These are phyloP conservation scores for Kuraishia capsulata DNA, from an alignment of 805 yeast genomes.

Conservation along the genomic window DNA sequence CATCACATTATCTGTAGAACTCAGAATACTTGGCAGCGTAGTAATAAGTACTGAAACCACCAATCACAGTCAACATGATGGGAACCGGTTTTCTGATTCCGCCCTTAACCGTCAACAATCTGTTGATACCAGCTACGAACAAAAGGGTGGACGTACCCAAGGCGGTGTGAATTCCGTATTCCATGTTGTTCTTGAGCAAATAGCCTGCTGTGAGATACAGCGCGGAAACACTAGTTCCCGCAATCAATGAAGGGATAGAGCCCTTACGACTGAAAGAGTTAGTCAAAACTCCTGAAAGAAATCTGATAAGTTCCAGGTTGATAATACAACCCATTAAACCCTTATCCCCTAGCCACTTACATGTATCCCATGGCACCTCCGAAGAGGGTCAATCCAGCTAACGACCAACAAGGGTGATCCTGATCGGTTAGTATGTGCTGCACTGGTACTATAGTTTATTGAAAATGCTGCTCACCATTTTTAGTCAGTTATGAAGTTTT, in stretches of 20 bases:
- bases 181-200: slow-evolving; percentile 60
- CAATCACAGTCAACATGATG: slow-evolving; percentile 49
- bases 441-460: too few species aligned
- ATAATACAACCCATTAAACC: too few species aligned
- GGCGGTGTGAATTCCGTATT: slow-evolving; percentile 76
- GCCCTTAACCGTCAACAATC: slow-evolving; percentile 41
- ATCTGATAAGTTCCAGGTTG: neutral
- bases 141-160: slow-evolving; percentile 61
- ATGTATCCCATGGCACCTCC: slow-evolving; percentile 24
- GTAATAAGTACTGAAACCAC: slow-evolving; percentile 54
- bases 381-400: slow-evolving; percentile 18
- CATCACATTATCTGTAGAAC: slow-evolving; percentile 33
- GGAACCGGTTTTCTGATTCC: slow-evolving; percentile 69
- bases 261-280: slow-evolving; percentile 37
- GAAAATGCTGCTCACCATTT: neutral
- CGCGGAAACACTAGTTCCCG: slow-evolving; percentile 57
- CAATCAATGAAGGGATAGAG: slow-evolving; percentile 72
- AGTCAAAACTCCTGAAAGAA: too few species aligned
- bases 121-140: slow-evolving; percentile 61
- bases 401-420: slow-evolving; percentile 20
- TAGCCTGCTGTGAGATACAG: slow-evolving; percentile 68
- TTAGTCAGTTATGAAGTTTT: neutral
- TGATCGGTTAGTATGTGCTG: too few species aligned
- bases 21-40: slow-evolving; percentile 70
- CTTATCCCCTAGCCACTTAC: slow-evolving; percentile 2